A percentile compares a stretch with the other conserved stretches of the same genome.
Conservation (phyloP, 768 basidiomycete genomes). For the Rubroboletus pulcherrimus region DNA sequence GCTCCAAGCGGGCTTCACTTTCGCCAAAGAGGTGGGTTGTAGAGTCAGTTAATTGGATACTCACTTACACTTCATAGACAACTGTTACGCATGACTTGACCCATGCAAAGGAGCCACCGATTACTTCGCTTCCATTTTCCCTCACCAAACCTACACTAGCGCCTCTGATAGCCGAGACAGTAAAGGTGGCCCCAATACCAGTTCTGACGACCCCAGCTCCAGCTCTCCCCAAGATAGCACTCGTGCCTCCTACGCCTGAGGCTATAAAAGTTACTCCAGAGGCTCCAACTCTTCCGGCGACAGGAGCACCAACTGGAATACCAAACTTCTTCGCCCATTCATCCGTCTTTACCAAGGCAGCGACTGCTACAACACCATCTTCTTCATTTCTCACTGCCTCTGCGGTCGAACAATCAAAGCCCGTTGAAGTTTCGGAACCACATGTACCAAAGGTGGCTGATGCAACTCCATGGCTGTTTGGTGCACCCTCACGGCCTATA, state of each 20-base stretch:
- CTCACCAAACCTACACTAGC: slow-evolving; percentile 38
- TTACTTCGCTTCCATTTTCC: slow-evolving; percentile 61
- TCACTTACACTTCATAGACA: slow-evolving; percentile 23
- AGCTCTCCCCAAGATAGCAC: slow-evolving; percentile 21
- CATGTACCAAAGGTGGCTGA: slow-evolving; percentile 6
- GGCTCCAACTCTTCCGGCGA: background rate
- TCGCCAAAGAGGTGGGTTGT: slow-evolving; percentile 55
- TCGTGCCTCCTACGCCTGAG: slow-evolving; percentile 27
- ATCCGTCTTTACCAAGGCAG: slow-evolving; percentile 41
- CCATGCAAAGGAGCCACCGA: slow-evolving; percentile 62
- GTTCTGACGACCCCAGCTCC: slow-evolving; percentile 12
- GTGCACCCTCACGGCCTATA: slow-evolving; percentile 4
- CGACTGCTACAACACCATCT: slow-evolving; percentile 10
- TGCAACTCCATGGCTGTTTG: slow-evolving; percentile 10
- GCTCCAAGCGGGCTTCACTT: slow-evolving; percentile 61
- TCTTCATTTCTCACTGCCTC: slow-evolving; percentile 23
- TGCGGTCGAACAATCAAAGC: slow-evolving; percentile 13
- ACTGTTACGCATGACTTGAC: slow-evolving; percentile 39
- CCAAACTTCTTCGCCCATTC: slow-evolving; percentile 68
- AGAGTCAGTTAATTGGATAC: background rate
- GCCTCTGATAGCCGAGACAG: slow-evolving; percentile 12
- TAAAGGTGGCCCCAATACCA: slow-evolving; percentile 13
- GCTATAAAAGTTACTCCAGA: slow-evolving; percentile 15
- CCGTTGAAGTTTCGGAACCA: background rate
- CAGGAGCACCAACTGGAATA: slow-evolving; percentile 28